Evolutionary conservation across 352 stramenopile species (phyloP).

Genomic region (Phytopythium mirpurense): DNA sequence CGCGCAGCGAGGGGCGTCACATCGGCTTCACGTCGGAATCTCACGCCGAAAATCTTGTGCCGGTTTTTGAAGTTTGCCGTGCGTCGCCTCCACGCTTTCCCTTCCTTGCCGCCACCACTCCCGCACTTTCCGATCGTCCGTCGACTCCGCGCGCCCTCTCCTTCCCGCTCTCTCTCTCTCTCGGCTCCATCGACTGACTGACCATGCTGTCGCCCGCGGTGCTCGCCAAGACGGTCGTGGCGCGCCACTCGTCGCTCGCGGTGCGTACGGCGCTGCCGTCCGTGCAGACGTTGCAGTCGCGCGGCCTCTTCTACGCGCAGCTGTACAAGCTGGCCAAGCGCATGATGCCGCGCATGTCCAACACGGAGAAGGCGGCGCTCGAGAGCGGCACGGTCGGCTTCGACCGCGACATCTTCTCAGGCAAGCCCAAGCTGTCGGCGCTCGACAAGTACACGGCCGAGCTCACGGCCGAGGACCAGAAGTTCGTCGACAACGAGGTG

Average conservation of each 20-base stretch:
- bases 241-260: constrained; percentile 15
- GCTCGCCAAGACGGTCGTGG: constrained; percentile 20
- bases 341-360: constrained; percentile 94
- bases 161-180: background rate
- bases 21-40: too few relatives aligned
- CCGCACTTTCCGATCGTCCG: constrained; percentile 3
- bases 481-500: constrained; percentile 96
- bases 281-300: constrained; percentile 53
- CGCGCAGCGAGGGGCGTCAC: too few relatives aligned
- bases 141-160: background rate
- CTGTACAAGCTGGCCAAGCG: constrained; percentile 93
- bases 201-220: constrained; percentile 30
- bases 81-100: too few relatives aligned
- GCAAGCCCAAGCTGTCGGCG: constrained; percentile 87
- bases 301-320: constrained; percentile 81
- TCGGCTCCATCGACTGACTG: too few relatives aligned
- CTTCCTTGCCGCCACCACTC: constrained; percentile 20
- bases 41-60: background rate
- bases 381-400: constrained; percentile 96
- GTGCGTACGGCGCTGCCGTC: constrained; percentile 32
- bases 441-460: constrained; percentile 94
- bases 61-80: constrained; percentile 12
- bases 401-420: constrained; percentile 97
- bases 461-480: constrained; percentile 90
- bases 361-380: constrained; percentile 94